Percentiles rank a stretch among this genome's conserved stretches.
Evolutionary conservation across 75 land plant species (phyloP).

Genomic region (Cunninghamia lanceolata): DNA sequence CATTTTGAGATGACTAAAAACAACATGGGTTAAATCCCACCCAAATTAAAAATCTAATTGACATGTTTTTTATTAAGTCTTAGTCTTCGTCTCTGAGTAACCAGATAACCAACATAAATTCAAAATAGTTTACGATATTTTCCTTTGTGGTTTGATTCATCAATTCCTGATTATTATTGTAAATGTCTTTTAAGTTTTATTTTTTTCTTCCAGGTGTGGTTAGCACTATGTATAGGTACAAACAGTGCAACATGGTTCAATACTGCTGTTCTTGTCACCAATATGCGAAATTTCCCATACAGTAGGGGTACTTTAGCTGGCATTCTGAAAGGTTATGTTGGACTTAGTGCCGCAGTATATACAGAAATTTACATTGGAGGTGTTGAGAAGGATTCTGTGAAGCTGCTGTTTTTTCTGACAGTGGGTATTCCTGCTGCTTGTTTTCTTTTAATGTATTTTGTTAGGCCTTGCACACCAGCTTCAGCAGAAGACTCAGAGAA

Average conservation of each 20-base stretch:
- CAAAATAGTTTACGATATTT: not conserved
- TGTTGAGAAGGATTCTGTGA: constrained; percentile 36
- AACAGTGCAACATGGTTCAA: constrained; percentile 82
- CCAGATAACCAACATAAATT: not conserved
- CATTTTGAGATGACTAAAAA: no score
- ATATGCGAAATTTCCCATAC: constrained; percentile 91
- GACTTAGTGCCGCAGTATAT: constrained; percentile 81
- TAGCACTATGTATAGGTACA: constrained; percentile 56
- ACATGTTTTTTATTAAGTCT: not conserved
- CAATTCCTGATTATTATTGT: not conserved
- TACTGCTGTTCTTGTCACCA: constrained; percentile 86
- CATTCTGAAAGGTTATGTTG: constrained; percentile 85
- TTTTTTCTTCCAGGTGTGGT: constrained; percentile 51
- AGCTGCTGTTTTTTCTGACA: constrained; percentile 54
- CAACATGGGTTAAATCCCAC: no score
- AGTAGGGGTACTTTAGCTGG: constrained; percentile 90
- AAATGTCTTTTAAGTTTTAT: not conserved
- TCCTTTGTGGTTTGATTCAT: not conserved
- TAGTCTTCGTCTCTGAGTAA: not conserved
- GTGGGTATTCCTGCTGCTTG: constrained; percentile 53
- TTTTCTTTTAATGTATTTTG: constrained; percentile 59
- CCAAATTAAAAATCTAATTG: not conserved
- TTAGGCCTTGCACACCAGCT: constrained; percentile 61
- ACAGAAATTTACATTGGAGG: constrained; percentile 60
- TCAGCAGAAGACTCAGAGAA: constrained; percentile 37